Evolutionary conservation across 257 asterid genomes (phyloP), one percentile per base, ranked within the genome.

Genomic region (Solanum neorickii): DNA sequence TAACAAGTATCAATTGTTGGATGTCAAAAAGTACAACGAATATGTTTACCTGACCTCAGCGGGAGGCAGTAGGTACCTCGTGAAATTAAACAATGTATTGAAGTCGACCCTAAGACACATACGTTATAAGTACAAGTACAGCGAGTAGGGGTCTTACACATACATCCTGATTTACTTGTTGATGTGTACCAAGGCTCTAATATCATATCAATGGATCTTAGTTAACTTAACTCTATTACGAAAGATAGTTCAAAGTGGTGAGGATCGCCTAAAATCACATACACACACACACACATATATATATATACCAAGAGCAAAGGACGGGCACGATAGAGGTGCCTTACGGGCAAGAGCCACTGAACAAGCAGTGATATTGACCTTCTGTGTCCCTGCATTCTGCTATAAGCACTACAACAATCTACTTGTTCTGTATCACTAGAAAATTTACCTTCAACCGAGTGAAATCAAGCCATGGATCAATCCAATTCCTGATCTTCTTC

Each of bases 281-380:
- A 35, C 7, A 37, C 1, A 35, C 7, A 35, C 7, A 37, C 1
- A 35, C 7, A 35, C 7, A 35, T 0, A 35, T 35, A 35, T 5
- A 33, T 33, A 35, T 37, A 37, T 90, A 94, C 97, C 94, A 21
- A 94, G 88, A 83, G 25, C 78, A 18, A 93, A 52, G 27, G 27
- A 90, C 62, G 33, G 52, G 94, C 44, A 10, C 77, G 91, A 85
- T 41, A 84, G 44, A 76, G 91, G 44, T 6, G 92, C 90, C 92
- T 90, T 92, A 65, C 84, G 94, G n/a, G 92, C 59, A 72, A 92
- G 89, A 89, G 97, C 92, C 65, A 91, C 91, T 88, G 94, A 85
- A 93, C 91, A 90, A 65, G 95, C 94, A 14, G 94, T 91, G 93
- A 94, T 86, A 87, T 95, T 90, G 87, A 98, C 98, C 52, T 74